phyloP scores from a whole-genome alignment of 2,329 filamentous ascomycete genomes.

The Davidsoniella virescens region DNA sequence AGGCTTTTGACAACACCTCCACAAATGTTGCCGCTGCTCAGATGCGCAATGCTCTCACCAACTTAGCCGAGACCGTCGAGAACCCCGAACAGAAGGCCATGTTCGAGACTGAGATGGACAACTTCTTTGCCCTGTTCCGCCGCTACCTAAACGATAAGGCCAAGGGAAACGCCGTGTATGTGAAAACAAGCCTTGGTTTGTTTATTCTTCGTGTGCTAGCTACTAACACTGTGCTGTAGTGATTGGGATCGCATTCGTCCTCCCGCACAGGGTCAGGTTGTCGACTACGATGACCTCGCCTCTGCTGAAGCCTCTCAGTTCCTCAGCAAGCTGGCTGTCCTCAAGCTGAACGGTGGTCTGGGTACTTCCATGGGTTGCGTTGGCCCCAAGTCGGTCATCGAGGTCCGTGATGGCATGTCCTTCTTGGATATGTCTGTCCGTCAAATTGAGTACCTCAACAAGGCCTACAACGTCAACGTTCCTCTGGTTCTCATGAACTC shows the following conservation, averaged over 20 bases:
- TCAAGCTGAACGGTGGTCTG: constrained; percentile 98
- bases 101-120: constrained; percentile 99
- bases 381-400: constrained; percentile 97
- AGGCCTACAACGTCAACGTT: constrained; percentile 92
- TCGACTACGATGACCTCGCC: constrained; percentile 80
- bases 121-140: constrained; percentile 98
- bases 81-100: constrained; percentile 77
- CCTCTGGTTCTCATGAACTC: constrained; percentile 99
- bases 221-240: constrained; percentile 27
- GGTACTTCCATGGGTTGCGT: constrained; percentile 99
- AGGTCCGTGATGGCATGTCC: constrained; percentile 99
- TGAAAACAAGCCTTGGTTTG: constrained; percentile 13
- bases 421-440: constrained; percentile 97
- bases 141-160: constrained; percentile 98
- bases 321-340: constrained; percentile 90
- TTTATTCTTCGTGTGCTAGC: neutral
- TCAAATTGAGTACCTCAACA: constrained; percentile 98
- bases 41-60: constrained; percentile 96
- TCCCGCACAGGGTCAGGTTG: constrained; percentile 82
- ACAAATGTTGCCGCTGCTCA: constrained; percentile 95
- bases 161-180: constrained; percentile 79
- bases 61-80: constrained; percentile 75
- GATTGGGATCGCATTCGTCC: constrained; percentile 96
- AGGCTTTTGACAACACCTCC: constrained; percentile 99
- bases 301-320: constrained; percentile 85